A percentile compares a stretch with the other conserved stretches of the same genome.
Evolutionary conservation across 345 rosid species (phyloP).

Genomic region (Tarenaya hassleriana): DNA sequence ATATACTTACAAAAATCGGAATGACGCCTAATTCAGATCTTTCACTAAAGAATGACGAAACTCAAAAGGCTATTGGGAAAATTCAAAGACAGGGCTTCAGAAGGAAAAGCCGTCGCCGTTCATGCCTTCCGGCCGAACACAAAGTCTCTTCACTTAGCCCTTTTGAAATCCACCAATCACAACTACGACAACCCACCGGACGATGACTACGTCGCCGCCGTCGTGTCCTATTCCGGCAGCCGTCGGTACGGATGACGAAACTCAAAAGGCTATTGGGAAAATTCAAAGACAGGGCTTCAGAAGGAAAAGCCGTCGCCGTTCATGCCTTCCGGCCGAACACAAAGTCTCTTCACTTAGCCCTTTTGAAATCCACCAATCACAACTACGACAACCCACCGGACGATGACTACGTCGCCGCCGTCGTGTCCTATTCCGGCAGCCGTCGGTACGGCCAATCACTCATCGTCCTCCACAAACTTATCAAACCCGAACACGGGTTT

Average conservation of each 20-base stretch:
- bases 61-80: conserved; percentile 41
- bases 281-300: conserved; percentile 71
- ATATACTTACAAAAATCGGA: neutral
- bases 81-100: conserved; percentile 71
- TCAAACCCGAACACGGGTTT: conserved; percentile 26
- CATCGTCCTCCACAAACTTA: conserved; percentile 49
- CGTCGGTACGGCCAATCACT: conserved; percentile 71
- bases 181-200: conserved; percentile 44
- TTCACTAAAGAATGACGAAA: conserved; percentile 26
- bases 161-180: conserved; percentile 69
- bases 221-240: conserved; percentile 57
- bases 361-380: conserved; percentile 69
- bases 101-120: conserved; percentile 51
- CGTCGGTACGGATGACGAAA: conserved; percentile 46
- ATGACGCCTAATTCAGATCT: neutral
- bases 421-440: conserved; percentile 57
- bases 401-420: conserved; percentile 60
- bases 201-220: conserved; percentile 35
- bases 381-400: conserved; percentile 41
- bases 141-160: conserved; percentile 39
- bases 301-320: conserved; percentile 51
- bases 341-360: conserved; percentile 39
- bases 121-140: conserved; percentile 36
- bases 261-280: conserved; percentile 41
- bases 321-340: conserved; percentile 36